Evolutionary conservation across 108 stramenopile species (phyloP).

Genomic region (Cyclotella sp.): DNA sequence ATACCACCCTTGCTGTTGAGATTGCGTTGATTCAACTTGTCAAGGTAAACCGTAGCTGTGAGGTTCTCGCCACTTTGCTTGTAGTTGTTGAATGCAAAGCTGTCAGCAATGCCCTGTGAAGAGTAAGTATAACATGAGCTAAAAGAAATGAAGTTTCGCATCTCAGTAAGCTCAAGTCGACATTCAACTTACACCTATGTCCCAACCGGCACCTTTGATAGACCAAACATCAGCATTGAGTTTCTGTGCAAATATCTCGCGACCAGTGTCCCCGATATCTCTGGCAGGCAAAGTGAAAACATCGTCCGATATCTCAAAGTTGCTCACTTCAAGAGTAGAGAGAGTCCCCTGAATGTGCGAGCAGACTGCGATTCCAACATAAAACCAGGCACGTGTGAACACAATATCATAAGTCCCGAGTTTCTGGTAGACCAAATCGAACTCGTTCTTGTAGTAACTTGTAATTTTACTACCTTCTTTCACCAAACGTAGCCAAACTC

Average conservation of each 20-base stretch:
- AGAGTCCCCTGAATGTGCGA: constrained; percentile 6
- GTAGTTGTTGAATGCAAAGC: constrained; percentile 24
- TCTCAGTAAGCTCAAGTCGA: not conserved
- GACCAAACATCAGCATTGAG: constrained; percentile 8
- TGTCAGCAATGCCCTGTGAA: constrained; percentile 30
- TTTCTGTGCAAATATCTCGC: not conserved
- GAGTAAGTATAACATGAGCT: not conserved
- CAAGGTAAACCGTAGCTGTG: constrained; percentile 20
- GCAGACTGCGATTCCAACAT: constrained; percentile 26
- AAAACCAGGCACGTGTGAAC: not conserved
- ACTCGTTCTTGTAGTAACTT: constrained; percentile 10
- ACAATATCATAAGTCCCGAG: not conserved
- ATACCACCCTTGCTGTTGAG: constrained; percentile 29
- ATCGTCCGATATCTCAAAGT: constrained; percentile 18
- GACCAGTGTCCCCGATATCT: constrained; percentile 25
- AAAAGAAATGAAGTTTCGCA: not conserved
- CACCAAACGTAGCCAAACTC: constrained; percentile 24
- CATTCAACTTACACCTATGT: constrained; percentile 26
- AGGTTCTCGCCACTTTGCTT: constrained; percentile 24
- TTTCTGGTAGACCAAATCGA: constrained; percentile 12
- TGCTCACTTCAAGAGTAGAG: constrained; percentile 18
- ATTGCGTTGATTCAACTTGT: constrained; percentile 8
- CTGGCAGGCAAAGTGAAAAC: constrained; percentile 10
- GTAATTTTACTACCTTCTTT: constrained; percentile 20
- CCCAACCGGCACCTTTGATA: constrained; percentile 23